Percentiles rank a stretch among this genome's conserved stretches.
Evolutionary conservation across 2,329 filamentous ascomycete genomes (phyloP).

Genomic region (Cryphonectria parasitica): DNA sequence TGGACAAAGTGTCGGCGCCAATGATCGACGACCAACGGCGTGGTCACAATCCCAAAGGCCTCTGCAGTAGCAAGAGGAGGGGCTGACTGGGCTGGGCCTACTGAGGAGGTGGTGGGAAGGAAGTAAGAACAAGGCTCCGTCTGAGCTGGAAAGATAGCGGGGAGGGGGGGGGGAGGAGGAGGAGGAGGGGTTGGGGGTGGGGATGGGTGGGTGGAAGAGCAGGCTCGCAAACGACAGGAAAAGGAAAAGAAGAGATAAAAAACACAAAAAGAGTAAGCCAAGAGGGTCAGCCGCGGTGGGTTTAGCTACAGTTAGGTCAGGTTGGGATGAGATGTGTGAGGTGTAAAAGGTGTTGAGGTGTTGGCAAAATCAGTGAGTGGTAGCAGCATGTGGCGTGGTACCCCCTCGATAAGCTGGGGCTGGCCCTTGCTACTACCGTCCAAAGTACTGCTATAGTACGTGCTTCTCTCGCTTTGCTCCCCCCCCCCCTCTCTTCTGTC

Average conservation of each 20-base stretch:
- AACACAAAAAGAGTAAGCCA: not conserved
- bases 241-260: not conserved
- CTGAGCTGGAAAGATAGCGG: not conserved
- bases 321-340: not conserved
- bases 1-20: not conserved
- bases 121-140: not conserved
- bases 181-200: not conserved
- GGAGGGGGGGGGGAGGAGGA: not conserved
- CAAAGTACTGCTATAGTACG: not conserved
- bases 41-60: not conserved
- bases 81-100: not conserved
- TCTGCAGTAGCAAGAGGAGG: constrained; percentile 6
- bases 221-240: not conserved
- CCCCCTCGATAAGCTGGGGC: constrained; percentile 16
- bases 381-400: constrained; percentile 9
- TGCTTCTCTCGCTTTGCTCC: not conserved
- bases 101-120: constrained; percentile 1
- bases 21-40: not conserved
- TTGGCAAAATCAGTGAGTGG: not conserved
- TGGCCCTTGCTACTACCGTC: not conserved
- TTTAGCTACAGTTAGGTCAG: not conserved
- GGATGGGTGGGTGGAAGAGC: not conserved
- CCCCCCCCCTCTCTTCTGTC: not conserved
- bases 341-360: not conserved
- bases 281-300: not conserved